A percentile compares a stretch with the other conserved stretches of the same genome.
These are phyloP conservation scores for Coemansia sp. DNA, from an alignment of 371 early-diverging fungal genomes.

Conservation along the genomic window DNA sequence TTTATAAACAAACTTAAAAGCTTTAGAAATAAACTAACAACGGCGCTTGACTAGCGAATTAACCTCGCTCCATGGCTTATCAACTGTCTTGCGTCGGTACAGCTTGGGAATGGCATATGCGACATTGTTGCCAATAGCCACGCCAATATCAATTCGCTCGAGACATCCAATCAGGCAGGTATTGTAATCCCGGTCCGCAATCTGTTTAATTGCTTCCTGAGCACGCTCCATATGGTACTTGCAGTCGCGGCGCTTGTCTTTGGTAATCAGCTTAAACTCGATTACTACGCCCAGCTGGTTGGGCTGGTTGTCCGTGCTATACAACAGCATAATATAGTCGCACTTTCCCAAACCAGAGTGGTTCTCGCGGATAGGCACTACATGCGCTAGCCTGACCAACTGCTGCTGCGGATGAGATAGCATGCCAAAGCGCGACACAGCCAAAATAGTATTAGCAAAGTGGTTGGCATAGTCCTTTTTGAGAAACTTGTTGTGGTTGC, in stretches of 20 bases:
- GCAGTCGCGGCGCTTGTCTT: not conserved
- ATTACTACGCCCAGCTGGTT: constrained; percentile 34
- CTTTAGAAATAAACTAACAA: not conserved
- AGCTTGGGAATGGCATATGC: constrained; percentile 13
- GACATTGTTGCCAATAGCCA: constrained; percentile 40
- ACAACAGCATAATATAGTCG: constrained; percentile 29
- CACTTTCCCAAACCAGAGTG: constrained; percentile 23
- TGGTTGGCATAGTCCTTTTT: constrained; percentile 39
- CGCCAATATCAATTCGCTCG: constrained; percentile 33
- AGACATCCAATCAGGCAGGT: constrained; percentile 27
- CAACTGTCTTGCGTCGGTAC: constrained; percentile 18
- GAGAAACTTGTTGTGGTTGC: constrained; percentile 30
- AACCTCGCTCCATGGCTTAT: not conserved
- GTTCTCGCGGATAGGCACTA: constrained; percentile 17
- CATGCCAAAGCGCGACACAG: constrained; percentile 29
- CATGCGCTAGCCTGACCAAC: constrained; percentile 8
- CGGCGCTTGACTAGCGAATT: constrained; percentile 2
- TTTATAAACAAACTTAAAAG: not conserved
- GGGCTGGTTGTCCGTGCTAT: constrained; percentile 15
- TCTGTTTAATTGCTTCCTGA: constrained; percentile 7
- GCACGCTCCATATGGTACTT: constrained; percentile 5
- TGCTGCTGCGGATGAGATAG: constrained; percentile 27
- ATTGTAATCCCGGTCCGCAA: constrained; percentile 14
- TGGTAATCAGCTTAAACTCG: constrained; percentile 30
- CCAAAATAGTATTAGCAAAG: constrained; percentile 27